phyloP scores from a whole-genome alignment of 1,284 basidiomycete species.

The Bondarzewia mesenterica region DNA sequence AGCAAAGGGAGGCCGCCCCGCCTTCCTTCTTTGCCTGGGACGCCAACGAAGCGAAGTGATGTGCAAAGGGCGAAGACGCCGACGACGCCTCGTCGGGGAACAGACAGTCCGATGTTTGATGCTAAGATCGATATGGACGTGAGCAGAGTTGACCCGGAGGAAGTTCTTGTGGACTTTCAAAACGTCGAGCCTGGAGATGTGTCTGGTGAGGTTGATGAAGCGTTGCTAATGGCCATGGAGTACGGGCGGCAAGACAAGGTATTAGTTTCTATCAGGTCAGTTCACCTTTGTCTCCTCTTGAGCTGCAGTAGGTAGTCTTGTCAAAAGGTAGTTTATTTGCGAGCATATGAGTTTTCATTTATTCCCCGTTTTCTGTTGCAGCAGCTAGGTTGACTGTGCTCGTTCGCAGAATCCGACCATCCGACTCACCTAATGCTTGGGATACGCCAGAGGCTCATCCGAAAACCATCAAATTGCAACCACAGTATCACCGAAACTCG shows the following conservation, averaged over 20 bases:
- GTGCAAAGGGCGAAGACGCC: conserved; percentile 36
- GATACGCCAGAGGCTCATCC: conserved; percentile 27
- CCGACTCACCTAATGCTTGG: conserved; percentile 50
- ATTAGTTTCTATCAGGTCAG: conserved; percentile 78
- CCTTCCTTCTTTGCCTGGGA: conserved; percentile 40
- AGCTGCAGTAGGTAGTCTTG: not conserved
- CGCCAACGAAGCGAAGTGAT: conserved; percentile 35
- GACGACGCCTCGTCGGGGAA: conserved; percentile 27
- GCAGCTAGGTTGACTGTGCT: not conserved
- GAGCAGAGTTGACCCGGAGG: conserved; percentile 68
- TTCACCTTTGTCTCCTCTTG: not conserved
- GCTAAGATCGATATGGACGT: conserved; percentile 64
- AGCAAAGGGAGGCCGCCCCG: conserved; percentile 27
- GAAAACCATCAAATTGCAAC: conserved; percentile 50
- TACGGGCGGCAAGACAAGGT: conserved; percentile 76
- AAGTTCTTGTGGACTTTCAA: conserved; percentile 64
- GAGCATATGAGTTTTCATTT: no score
- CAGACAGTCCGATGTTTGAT: conserved; percentile 35
- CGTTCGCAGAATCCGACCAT: conserved; percentile 57
- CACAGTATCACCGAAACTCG: conserved; percentile 42
- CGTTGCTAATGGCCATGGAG: conserved; percentile 34
- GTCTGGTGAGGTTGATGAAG: conserved; percentile 56
- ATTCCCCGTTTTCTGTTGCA: no score
- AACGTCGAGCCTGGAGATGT: conserved; percentile 62
- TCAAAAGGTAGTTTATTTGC: no score